Base-by-base conservation (phyloP, 192 early-diverging fungal species). In the Gonapodya prolifera region DNA sequence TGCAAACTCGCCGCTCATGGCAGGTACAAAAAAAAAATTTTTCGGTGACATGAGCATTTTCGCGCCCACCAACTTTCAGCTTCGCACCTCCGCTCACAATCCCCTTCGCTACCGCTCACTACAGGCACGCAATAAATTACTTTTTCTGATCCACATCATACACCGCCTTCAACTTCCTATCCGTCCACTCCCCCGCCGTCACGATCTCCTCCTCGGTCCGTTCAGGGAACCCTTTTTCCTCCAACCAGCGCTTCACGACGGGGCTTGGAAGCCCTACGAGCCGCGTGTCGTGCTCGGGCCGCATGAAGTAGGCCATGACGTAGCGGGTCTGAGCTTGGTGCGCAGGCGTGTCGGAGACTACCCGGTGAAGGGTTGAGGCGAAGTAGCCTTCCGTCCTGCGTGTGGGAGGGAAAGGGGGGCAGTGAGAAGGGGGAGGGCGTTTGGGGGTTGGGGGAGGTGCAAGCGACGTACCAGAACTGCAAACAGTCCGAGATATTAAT, bases 221-320 rank as follows among this genome's bases (percentile, higher is more conserved):
- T 8, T 18, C 71, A 32, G 28, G 28, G 8, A 30, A 32, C 71
- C 71, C 71, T 8, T 73, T 18, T 29, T 8, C 28, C 32, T 73
- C 71, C 71, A 30, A 30, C 71, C 71, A 73, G 8, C 32, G 18
- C 8, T 8, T 8, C 18, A 73, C 28, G 8, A 73, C 71, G 31
- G 71, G 71, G 31, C 71, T 73, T 29, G 71, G 71, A 2, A 73
- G 8, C 8, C 32, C 71, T 29, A 73, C 71, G 8, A 73, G 71
- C 18, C 13, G 16, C 8, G 8, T 16, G 71, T 73, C 71, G 71
- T 73, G 71, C 31, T 73, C 71, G 8, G 71, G 71, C 31, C 71
- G 71, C 71, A 73, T 73, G 31, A 73, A 73, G 71, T 73, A 73
- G 71, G 71, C 71, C 71, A 73, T 73, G 31, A 73, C 71, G 71